phyloP scores from a whole-genome alignment of 352 stramenopile species.

The Plasmopara viticola region DNA sequence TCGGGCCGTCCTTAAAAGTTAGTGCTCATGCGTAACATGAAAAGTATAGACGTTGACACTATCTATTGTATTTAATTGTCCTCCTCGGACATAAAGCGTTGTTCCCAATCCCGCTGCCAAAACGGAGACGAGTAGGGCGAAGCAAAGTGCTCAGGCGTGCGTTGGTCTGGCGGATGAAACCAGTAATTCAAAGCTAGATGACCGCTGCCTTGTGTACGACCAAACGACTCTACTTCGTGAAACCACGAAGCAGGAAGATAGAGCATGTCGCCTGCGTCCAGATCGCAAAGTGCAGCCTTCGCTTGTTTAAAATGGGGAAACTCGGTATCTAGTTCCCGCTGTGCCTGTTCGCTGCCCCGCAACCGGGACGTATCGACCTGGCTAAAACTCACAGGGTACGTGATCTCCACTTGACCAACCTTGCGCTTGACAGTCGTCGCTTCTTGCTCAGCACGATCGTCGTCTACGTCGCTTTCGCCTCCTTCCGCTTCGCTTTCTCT shows the following conservation, averaged over 20 bases:
- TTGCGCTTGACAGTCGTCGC: conserved; percentile 21
- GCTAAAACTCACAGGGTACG: conserved; percentile 72
- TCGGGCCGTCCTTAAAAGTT: conserved; percentile 15
- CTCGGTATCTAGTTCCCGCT: conserved; percentile 31
- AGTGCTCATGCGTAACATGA: not conserved
- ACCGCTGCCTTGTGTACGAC: conserved; percentile 35
- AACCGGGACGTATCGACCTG: conserved; percentile 53
- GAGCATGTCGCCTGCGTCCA: conserved; percentile 92
- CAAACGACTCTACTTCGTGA: conserved; percentile 92
- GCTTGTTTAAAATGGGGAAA: conserved; percentile 57
- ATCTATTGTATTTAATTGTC: conserved; percentile 4
- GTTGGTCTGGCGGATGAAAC: conserved; percentile 77
- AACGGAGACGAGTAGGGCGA: conserved; percentile 75
- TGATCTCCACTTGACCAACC: conserved; percentile 44
- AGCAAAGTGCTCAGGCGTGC: conserved; percentile 35
- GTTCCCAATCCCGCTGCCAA: conserved; percentile 62
- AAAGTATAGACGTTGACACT: not conserved
- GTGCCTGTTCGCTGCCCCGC: conserved; percentile 20
- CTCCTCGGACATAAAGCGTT: conserved; percentile 26
- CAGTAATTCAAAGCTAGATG: conserved; percentile 88
- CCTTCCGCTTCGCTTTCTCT: conserved; percentile 63
- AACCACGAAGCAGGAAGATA: conserved; percentile 97
- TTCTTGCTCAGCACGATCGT: conserved; percentile 39
- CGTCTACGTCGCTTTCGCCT: conserved; percentile 33
- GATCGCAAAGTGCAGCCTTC: conserved; percentile 60